These are phyloP conservation scores for Pseudogymnoascus sp. DNA, from an alignment of 2,329 filamentous ascomycete genomes.

Conservation along the genomic window DNA sequence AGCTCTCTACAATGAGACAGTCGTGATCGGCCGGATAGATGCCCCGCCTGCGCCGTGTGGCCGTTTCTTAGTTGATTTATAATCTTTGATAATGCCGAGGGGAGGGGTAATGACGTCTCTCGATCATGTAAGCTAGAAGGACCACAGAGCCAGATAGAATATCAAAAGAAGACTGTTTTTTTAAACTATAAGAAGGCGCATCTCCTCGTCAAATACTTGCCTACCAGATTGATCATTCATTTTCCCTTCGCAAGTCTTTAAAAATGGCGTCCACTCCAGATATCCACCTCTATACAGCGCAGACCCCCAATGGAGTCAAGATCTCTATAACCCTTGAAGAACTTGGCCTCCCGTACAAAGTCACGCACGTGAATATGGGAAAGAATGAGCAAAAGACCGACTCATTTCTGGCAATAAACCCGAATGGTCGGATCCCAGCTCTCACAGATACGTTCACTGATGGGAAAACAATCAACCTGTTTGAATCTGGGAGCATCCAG, in stretches of 20 bases:
- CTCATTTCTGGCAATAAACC: constrained; percentile 88
- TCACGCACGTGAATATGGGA: constrained; percentile 59
- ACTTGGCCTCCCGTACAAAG: constrained; percentile 73
- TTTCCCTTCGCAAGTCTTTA: constrained; percentile 18
- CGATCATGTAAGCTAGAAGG: neutral
- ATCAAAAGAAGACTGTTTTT: neutral
- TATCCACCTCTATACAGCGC: constrained; percentile 46
- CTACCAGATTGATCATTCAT: neutral
- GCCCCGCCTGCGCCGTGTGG: neutral
- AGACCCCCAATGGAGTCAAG: constrained; percentile 87
- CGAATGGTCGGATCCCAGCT: constrained; percentile 85
- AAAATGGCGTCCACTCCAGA: constrained; percentile 35
- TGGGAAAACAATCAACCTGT: constrained; percentile 65
- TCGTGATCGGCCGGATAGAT: neutral
- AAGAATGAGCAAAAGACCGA: constrained; percentile 75
- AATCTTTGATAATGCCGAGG: neutral
- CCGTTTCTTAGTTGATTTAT: neutral
- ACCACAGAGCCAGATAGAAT: neutral
- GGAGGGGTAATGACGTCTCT: constrained; percentile 4
- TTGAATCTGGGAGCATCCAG: constrained; percentile 77
- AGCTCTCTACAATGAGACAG: neutral
- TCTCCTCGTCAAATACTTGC: neutral
- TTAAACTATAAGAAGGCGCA: neutral
- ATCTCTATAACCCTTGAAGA: constrained; percentile 81
- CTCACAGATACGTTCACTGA: constrained; percentile 71